These are phyloP conservation scores for Suhomyces sp. DNA, from an alignment of 805 yeast genomes.

Conservation along the genomic window DNA sequence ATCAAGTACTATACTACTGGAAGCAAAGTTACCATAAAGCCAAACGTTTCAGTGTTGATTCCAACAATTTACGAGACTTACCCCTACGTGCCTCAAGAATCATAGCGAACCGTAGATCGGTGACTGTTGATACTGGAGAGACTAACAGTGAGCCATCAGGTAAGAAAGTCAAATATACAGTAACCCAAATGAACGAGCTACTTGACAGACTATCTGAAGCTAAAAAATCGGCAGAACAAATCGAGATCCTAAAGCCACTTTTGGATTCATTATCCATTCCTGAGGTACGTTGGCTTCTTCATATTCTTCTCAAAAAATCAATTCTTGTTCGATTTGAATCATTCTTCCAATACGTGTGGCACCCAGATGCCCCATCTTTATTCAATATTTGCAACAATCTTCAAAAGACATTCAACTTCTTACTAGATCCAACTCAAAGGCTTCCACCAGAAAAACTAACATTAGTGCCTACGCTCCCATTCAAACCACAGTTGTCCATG, in stretches of 20 bases:
- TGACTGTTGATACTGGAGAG: neutral
- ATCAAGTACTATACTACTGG: constrained; percentile 39
- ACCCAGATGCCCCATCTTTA: constrained; percentile 71
- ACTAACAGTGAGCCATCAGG: neutral
- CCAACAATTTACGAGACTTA: constrained; percentile 39
- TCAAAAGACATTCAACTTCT: constrained; percentile 53
- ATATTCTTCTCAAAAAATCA: constrained; percentile 59
- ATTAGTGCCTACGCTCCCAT: constrained; percentile 52
- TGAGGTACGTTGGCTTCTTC: constrained; percentile 69
- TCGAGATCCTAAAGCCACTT: constrained; percentile 47
- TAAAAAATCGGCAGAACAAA: constrained; percentile 35
- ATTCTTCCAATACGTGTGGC: constrained; percentile 61
- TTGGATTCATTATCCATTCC: constrained; percentile 53
- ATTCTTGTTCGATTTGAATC: constrained; percentile 65
- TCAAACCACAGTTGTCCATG: constrained; percentile 74
- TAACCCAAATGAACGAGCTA: constrained; percentile 28
- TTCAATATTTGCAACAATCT: constrained; percentile 66
- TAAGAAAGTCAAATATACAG: constrained; percentile 13
- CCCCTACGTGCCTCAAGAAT: constrained; percentile 50
- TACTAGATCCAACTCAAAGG: constrained; percentile 49
- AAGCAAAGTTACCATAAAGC: constrained; percentile 31
- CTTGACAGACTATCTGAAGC: constrained; percentile 29
- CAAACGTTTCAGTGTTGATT: constrained; percentile 44
- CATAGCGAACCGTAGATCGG: constrained; percentile 48
- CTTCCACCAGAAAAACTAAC: constrained; percentile 41